These are phyloP conservation scores for Astrothelium macrocarpum DNA, from an alignment of 495 filamentous ascomycete genomes.

Conservation along the genomic window DNA sequence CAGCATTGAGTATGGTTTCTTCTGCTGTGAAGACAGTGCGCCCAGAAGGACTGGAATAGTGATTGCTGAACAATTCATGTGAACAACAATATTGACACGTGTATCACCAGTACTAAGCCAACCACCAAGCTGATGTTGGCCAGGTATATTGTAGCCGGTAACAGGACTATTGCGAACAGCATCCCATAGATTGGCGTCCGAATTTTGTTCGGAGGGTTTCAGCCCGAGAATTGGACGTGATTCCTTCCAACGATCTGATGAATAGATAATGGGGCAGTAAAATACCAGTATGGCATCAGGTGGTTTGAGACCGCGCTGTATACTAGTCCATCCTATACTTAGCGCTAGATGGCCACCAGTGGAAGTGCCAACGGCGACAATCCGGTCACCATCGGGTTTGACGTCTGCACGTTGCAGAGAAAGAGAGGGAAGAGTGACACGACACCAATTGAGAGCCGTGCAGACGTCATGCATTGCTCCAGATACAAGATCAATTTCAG, in stretches of 20 bases:
- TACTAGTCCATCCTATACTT: neutral
- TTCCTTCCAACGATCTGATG: neutral
- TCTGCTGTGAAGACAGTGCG: neutral
- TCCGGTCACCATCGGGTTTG: neutral
- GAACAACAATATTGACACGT: neutral
- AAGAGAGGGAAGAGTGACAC: neutral
- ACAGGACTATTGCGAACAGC: neutral
- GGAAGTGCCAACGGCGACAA: slow-evolving; percentile 2
- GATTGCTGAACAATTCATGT: neutral
- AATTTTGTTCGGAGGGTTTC: neutral
- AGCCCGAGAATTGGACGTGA: neutral
- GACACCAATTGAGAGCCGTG: neutral
- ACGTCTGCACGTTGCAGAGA: neutral
- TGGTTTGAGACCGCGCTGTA: neutral
- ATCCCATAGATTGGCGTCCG: neutral
- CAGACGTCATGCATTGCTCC: slow-evolving; percentile 6
- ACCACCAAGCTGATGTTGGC: neutral
- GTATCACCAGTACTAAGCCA: neutral
- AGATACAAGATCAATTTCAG: neutral
- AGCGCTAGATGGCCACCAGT: slow-evolving; percentile 10
- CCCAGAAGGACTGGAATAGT: neutral
- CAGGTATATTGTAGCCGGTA: neutral
- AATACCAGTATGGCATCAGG: slow-evolving; percentile 5
- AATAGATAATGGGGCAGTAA: slow-evolving; percentile 7
- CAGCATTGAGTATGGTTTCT: neutral